Evolutionary conservation across 371 early-diverging fungal genomes (phyloP), one percentile per base, ranked within the genome.

Genomic region (Amoeboaphelidium protococcarum): DNA sequence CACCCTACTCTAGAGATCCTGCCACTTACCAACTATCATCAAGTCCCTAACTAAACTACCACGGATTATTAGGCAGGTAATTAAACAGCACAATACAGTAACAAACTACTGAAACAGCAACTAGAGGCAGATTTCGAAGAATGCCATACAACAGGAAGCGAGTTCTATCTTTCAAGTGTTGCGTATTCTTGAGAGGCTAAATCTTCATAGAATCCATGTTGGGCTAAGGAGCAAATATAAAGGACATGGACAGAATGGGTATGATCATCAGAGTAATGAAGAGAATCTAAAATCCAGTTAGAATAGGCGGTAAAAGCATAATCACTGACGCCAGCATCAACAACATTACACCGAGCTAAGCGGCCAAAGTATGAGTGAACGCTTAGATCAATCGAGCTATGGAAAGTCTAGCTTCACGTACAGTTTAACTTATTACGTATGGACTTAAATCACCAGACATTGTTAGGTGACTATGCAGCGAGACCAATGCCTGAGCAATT

Each of bases 201-300:
- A n/a, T n/a, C n/a, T n/a, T n/a, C n/a, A n/a, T n/a, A n/a, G n/a
- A n/a, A n/a, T n/a, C n/a, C n/a, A n/a, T n/a, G n/a, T n/a, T n/a
- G n/a, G n/a, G n/a, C n/a, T n/a, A n/a, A n/a, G 86, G 83, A 0
- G 78, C 70, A 58, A 84, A 87, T 45, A 91, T 53, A 63, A 89
- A 72, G 0, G 87, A 71, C 16, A 76, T 51, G 1, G 74, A 67
- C 41, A 87, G 55, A n/a, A 80, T 50, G 3, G 94, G 94, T 1
- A 78, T 57, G 4, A 84, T 66, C 20, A 88, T 58, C 82, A 87
- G 87, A 50, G 76, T 58, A 19, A 86, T 26, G 84, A 86, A 94
- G 42, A 92, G 52, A 27, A 80, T 72, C 47, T 88, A 86, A 55
- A 79, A 84, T 2, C 83, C 86, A 0, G 75, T 60, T 16, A 89